Percentiles rank a stretch among this genome's conserved stretches.
These are phyloP conservation scores for Eutypella sp. DNA, from an alignment of 2,329 filamentous ascomycete species.

Conservation along the genomic window DNA sequence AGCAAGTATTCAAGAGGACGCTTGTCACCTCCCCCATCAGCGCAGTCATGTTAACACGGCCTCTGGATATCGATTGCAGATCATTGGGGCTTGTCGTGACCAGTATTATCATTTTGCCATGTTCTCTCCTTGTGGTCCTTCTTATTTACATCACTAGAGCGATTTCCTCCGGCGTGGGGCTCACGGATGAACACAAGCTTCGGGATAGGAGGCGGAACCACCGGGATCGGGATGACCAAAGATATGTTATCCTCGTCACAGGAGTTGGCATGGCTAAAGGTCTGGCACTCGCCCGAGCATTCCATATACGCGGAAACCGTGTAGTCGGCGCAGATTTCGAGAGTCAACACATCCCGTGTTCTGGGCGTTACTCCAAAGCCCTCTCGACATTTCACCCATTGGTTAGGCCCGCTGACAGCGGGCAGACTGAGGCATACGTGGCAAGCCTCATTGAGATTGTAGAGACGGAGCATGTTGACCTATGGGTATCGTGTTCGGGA, in stretches of 20 bases:
- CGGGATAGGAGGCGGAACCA: neutral
- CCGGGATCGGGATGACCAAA: neutral
- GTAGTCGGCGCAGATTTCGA: constrained; percentile 68
- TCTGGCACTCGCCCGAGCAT: constrained; percentile 58
- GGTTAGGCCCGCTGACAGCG: constrained; percentile 22
- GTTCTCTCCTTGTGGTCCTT: constrained; percentile 8
- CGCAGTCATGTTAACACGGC: too few species aligned
- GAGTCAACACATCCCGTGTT: constrained; percentile 37
- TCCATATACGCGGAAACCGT: constrained; percentile 60
- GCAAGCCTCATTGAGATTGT: constrained; percentile 54
- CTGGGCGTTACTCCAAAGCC: constrained; percentile 54
- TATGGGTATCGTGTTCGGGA: constrained; percentile 74
- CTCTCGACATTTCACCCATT: constrained; percentile 50
- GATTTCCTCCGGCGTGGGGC: neutral
- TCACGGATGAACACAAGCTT: neutral
- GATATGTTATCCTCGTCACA: constrained; percentile 59
- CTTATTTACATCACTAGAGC: neutral
- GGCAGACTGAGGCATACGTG: constrained; percentile 45
- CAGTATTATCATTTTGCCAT: constrained; percentile 13
- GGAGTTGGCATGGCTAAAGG: constrained; percentile 71
- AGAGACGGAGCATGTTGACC: constrained; percentile 53
- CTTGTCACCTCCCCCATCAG: too few species aligned
- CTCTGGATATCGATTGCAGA: too few species aligned
- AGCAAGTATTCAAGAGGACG: too few species aligned
- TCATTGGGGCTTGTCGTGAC: too few species aligned